Evolutionary conservation across 2,329 filamentous ascomycete genomes (phyloP), one percentile per base, ranked within the genome.

Genomic region (Fusarium sp.): DNA sequence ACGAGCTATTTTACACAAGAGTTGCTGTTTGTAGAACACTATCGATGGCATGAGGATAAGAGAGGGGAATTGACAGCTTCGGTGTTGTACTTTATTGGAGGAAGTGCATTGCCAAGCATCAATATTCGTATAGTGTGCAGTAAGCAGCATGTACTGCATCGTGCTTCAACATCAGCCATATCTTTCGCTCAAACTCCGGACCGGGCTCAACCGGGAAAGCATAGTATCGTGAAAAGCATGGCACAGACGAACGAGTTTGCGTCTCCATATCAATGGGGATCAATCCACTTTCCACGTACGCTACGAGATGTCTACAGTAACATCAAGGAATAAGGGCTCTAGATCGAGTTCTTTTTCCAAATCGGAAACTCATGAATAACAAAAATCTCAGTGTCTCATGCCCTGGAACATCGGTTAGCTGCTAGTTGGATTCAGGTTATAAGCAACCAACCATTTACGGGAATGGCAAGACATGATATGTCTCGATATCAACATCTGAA

Each of bases 271-370:
- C 42, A 33, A 49, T 54, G 50, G 52, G 37, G 27, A 27, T 37
- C 18, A 67, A 67, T 67, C 64, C 64, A 67, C 64, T 67, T 41
- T 23, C 56, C 57, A 63, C 42, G 55, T 54, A 67, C 54, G 60
- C 54, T 71, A 57, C 42, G 66, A 56, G 35, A 35, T 35, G 42
- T 30, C 64, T 52, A 54, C 61, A 26, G 40, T 26, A 52, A 37
- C 33, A 48, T 49, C 55, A 72, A 65, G 68, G 64, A 71, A 69
- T 27, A 57, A 56, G 32, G 38, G 38, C 65, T 68, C 53, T 67
- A 35, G 52, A 69, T 71, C 69, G 64, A 71, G 64, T 46, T 42
- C 52, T 57, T 57, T 57, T 55, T 38, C 44, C 27, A 35, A 56
- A 70, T 71, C 63, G 67, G 57, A 55, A 50, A 15, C 15, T 27